Evolutionary conservation across 106 monocot genomes (phyloP).

Genomic region (Dactylorhiza incarnata): DNA sequence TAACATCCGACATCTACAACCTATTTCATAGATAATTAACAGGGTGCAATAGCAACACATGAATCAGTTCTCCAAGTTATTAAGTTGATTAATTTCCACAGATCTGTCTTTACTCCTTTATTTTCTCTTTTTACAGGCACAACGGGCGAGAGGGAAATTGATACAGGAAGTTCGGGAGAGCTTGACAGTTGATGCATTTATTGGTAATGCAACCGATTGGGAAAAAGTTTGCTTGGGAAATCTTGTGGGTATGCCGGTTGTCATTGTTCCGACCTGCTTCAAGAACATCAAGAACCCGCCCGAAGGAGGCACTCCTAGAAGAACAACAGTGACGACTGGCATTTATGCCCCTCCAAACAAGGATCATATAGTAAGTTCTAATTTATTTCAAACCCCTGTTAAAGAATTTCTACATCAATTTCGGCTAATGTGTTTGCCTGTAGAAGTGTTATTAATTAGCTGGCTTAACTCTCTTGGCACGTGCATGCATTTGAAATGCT

Average conservation of each 20-base stretch:
- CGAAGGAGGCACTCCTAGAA: constrained; percentile 55
- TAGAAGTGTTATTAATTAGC: background rate
- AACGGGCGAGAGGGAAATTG: constrained; percentile 68
- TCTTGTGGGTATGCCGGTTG: constrained; percentile 77
- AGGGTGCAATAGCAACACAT: too few species aligned
- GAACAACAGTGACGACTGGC: constrained; percentile 73
- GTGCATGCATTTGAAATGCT: background rate
- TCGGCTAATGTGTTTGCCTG: background rate
- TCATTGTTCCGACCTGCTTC: constrained; percentile 78
- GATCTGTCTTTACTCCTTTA: background rate
- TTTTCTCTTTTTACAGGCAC: constrained; percentile 35
- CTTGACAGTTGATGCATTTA: constrained; percentile 81
- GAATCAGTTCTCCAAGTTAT: background rate
- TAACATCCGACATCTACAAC: too few species aligned
- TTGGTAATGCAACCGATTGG: constrained; percentile 90
- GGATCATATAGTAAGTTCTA: constrained; percentile 76
- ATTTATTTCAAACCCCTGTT: background rate
- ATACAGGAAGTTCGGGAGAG: constrained; percentile 52
- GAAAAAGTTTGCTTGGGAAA: constrained; percentile 90
- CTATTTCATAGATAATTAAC: too few species aligned
- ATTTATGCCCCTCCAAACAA: constrained; percentile 89
- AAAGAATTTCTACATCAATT: background rate
- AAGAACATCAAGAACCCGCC: constrained; percentile 63
- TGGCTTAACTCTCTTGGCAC: background rate
- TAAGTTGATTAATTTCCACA: background rate